These are phyloP conservation scores for Euptelea pleiosperma DNA, from an alignment of 164 flowering plant genomes.

Conservation along the genomic window DNA sequence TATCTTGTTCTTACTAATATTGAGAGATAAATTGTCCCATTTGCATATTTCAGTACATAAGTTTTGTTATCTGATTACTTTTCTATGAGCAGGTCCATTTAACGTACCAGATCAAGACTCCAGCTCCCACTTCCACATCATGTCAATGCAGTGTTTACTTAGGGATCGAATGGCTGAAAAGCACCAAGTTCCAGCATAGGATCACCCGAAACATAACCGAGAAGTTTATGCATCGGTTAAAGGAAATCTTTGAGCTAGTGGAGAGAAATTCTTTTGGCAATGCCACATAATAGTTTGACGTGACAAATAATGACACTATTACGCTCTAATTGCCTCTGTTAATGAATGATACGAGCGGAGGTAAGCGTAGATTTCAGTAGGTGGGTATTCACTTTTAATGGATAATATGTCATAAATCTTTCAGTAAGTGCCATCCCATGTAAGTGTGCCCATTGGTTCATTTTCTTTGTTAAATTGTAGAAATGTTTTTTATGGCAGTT, in stretches of 20 bases:
- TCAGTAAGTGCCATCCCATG: no score
- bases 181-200: slow-evolving; percentile 53
- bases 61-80: neutral
- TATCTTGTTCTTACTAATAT: neutral
- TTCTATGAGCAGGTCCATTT: slow-evolving; percentile 50
- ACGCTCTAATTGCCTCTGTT: no score
- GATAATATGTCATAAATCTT: no score
- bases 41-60: neutral
- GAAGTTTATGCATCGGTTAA: slow-evolving; percentile 38
- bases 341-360: no score
- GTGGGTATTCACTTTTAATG: no score
- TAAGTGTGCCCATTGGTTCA: no score
- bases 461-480: no score
- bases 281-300: slow-evolving; percentile 6
- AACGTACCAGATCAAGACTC: slow-evolving; percentile 42
- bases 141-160: slow-evolving; percentile 54
- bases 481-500: no score
- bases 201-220: slow-evolving; percentile 49
- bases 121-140: slow-evolving; percentile 16
- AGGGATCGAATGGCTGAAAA: slow-evolving; percentile 65
- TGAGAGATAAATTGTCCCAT: neutral
- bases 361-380: no score
- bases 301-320: slow-evolving; percentile 9
- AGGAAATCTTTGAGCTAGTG: slow-evolving; percentile 44
- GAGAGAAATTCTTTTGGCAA: slow-evolving; percentile 42